Evolutionary conservation across 176 grass and related monocot genomes (phyloP), one percentile per base, ranked within the genome.

Genomic region (Eleusine coracana): DNA sequence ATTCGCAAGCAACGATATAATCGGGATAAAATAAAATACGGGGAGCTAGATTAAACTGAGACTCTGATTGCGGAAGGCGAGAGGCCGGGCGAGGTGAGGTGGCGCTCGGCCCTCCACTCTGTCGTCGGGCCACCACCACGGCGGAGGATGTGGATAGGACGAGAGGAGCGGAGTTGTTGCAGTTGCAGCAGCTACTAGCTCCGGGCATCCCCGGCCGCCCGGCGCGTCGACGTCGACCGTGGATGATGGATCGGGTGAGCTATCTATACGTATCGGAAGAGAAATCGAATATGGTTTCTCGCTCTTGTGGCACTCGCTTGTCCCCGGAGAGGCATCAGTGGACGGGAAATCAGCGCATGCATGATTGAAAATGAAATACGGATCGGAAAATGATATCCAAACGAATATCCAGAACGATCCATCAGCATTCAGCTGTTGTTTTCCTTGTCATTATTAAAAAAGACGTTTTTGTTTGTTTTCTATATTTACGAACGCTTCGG

Each of bases 81-180:
- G 20, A 10, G 23, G 20, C 17, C 9, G 62, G 11, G 1, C 14
- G 29, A 2, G 13, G 70, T 41, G 82, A 48, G 39, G 64, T 77
- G 83, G 39, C 65, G 28, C 39, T 2, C 28, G 83, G 66, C 20
- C 52, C 1, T 70, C 52, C 83, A 49, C 83, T 63, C 74, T 70
- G 66, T 36, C 74, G 0, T 20, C 5, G 5, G 54, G 54, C 41
- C 41, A 44, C 41, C 44, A 9, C 36, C 66, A 68, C 17, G 16
- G 16, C 34, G 16, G 17, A 42, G 16, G 79, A 60, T 5, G 66
- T 29, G 51, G 50, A 59, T 67, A 11, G 65, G 17, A n/a, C n/a
- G n/a, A 48, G 7, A 11, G 7, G 52, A 48, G 7, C 4, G 7
- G 52, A 31, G 62, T 17, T 6, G 65, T 2, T 37, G 29, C 34